A percentile compares a stretch with the other conserved stretches of the same genome.
Conservation (phyloP, 2,329 filamentous ascomycete species). For the Aspergillus awamori region DNA sequence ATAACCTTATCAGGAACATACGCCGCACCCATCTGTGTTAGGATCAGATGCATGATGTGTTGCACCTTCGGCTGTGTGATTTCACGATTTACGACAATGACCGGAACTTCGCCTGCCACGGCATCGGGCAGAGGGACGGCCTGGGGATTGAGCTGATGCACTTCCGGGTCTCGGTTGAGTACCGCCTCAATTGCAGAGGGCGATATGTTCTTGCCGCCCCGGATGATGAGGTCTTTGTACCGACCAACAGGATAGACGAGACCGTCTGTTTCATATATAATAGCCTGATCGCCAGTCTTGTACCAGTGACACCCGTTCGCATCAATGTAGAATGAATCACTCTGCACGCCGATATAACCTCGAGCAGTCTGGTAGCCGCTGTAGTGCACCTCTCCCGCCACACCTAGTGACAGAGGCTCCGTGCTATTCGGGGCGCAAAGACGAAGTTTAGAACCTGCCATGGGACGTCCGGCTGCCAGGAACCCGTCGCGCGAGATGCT, state of each 20-base stretch:
- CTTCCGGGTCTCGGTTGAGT: background rate
- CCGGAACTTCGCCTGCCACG: constrained; percentile 5
- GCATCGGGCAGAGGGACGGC: background rate
- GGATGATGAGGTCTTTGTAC: constrained; percentile 10
- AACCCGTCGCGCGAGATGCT: background rate
- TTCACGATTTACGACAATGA: background rate
- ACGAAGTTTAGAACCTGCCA: background rate
- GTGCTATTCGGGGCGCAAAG: background rate
- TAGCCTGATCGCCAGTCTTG: constrained; percentile 1
- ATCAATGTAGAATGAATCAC: background rate
- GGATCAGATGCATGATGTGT: background rate
- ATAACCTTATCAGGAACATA: background rate
- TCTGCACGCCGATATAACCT: background rate
- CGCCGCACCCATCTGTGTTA: background rate
- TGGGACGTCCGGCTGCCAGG: background rate
- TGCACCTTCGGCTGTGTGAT: background rate
- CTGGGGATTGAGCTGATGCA: background rate
- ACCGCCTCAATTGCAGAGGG: background rate
- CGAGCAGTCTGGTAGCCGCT: background rate
- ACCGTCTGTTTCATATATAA: background rate
- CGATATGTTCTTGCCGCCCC: constrained; percentile 6
- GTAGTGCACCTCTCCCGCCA: constrained; percentile 6
- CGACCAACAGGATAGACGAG: background rate
- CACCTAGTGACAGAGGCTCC: background rate
- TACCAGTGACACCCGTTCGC: background rate